Conservation (phyloP, 768 basidiomycete species). For the Pleurotus cornucopiae region DNA sequence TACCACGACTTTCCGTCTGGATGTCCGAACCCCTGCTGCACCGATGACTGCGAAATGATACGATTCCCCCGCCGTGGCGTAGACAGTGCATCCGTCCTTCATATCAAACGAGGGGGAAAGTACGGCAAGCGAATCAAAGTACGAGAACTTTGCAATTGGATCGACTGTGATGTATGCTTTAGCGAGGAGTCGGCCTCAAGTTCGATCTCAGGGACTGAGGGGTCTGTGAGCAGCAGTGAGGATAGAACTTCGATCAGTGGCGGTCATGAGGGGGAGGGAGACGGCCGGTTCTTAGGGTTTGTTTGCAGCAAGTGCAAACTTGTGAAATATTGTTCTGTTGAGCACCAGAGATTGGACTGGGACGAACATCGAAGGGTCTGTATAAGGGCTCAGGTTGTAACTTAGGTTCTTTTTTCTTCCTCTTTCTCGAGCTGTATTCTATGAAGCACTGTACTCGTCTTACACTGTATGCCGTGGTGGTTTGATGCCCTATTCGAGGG, state of each 20-base stretch:
- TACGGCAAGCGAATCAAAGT: slow-evolving; percentile 45
- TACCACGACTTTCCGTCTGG: slow-evolving; percentile 78
- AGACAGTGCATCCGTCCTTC: slow-evolving; percentile 57
- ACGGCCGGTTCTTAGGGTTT: slow-evolving; percentile 39
- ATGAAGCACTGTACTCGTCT: too few relatives aligned
- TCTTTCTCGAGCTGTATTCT: too few relatives aligned
- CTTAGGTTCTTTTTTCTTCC: too few relatives aligned
- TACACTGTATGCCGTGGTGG: too few relatives aligned
- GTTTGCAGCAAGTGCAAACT: slow-evolving; percentile 76
- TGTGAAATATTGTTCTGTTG: slow-evolving; percentile 72
- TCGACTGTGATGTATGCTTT: slow-evolving; percentile 66
- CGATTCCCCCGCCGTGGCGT: slow-evolving; percentile 67
- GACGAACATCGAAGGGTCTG: slow-evolving; percentile 75
- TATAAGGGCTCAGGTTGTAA: slow-evolving; percentile 15
- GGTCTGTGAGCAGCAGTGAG: slow-evolving; percentile 38
- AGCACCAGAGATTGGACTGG: slow-evolving; percentile 77
- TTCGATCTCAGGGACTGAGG: slow-evolving; percentile 33
- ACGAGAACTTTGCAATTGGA: slow-evolving; percentile 80
- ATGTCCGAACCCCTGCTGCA: slow-evolving; percentile 75
- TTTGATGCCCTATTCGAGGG: too few relatives aligned
- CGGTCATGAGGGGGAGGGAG: slow-evolving; percentile 23
- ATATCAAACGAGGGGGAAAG: slow-evolving; percentile 54
- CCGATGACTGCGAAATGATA: slow-evolving; percentile 80
- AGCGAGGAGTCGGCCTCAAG: slow-evolving; percentile 31
- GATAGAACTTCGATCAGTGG: slow-evolving; percentile 13